Conservation (phyloP, 2,329 filamentous ascomycete genomes). For the Aspergillus udagawae region DNA sequence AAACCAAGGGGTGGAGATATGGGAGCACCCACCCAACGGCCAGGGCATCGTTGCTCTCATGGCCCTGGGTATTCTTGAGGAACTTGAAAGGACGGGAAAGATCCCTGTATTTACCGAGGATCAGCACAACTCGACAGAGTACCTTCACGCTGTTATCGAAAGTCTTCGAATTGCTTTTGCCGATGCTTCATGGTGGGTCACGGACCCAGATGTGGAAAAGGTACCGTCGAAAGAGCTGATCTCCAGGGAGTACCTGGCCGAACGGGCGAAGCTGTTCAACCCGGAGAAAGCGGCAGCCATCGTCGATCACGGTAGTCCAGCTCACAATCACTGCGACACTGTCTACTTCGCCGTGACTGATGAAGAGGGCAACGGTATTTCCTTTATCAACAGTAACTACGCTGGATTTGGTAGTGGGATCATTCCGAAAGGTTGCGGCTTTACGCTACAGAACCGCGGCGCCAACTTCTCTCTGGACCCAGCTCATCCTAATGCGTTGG, state of each 20-base stretch:
- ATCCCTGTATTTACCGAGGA: conserved; percentile 66
- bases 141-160: conserved; percentile 85
- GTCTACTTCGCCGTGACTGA: conserved; percentile 92
- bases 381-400: conserved; percentile 96
- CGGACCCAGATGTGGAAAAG: conserved; percentile 69
- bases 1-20: conserved; percentile 65
- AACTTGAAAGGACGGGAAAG: conserved; percentile 70
- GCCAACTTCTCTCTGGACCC: conserved; percentile 71
- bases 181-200: conserved; percentile 84
- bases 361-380: conserved; percentile 78
- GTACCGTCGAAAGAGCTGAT: conserved; percentile 70
- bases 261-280: conserved; percentile 62
- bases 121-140: conserved; percentile 78
- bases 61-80: conserved; percentile 86
- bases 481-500: conserved; percentile 74
- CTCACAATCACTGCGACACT: conserved; percentile 81
- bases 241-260: conserved; percentile 67
- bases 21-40: conserved; percentile 96
- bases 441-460: conserved; percentile 90
- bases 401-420: conserved; percentile 80
- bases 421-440: conserved; percentile 80
- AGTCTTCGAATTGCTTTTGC: conserved; percentile 84
- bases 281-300: conserved; percentile 49
- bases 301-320: conserved; percentile 72
- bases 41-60: conserved; percentile 94